These are phyloP conservation scores for Panellus pusillus DNA, from an alignment of 768 basidiomycete genomes.

Conservation along the genomic window DNA sequence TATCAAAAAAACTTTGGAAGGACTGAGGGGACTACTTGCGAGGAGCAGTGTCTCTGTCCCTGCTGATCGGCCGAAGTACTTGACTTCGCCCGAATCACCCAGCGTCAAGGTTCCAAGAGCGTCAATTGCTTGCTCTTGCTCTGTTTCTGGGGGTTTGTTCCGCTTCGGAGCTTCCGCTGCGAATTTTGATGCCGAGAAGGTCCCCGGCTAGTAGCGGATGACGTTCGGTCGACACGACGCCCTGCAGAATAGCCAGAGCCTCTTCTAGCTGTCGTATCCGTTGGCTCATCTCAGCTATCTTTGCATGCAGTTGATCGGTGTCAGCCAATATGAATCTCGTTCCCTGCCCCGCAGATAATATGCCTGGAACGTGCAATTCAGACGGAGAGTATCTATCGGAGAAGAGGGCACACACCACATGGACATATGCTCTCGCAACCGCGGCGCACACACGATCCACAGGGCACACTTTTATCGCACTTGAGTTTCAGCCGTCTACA, in stretches of 20 bases:
- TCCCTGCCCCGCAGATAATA: constrained; percentile 52
- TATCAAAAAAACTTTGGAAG: neutral
- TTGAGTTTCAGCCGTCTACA: constrained; percentile 51
- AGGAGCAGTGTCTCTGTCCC: constrained; percentile 52
- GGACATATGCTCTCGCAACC: constrained; percentile 68
- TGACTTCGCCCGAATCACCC: constrained; percentile 57
- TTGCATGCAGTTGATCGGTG: constrained; percentile 63
- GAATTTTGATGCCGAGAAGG: constrained; percentile 55
- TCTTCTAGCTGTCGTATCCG: constrained; percentile 72
- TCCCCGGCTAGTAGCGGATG: constrained; percentile 62
- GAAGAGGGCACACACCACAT: constrained; percentile 38
- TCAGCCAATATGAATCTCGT: constrained; percentile 68
- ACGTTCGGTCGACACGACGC: constrained; percentile 52
- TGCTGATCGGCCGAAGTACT: constrained; percentile 65
- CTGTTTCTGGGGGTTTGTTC: constrained; percentile 20
- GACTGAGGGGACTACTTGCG: constrained; percentile 1
- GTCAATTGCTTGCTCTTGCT: constrained; percentile 46
- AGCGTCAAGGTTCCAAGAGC: constrained; percentile 66
- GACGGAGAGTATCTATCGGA: neutral
- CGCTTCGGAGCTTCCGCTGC: constrained; percentile 49
- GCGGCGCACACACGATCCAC: constrained; percentile 51
- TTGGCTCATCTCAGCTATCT: constrained; percentile 66
- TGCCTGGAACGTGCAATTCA: constrained; percentile 31
- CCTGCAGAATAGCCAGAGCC: constrained; percentile 61
- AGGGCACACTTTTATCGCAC: constrained; percentile 55